Conservation (phyloP, 768 basidiomycete genomes). For the Termitomyces sp. region DNA sequence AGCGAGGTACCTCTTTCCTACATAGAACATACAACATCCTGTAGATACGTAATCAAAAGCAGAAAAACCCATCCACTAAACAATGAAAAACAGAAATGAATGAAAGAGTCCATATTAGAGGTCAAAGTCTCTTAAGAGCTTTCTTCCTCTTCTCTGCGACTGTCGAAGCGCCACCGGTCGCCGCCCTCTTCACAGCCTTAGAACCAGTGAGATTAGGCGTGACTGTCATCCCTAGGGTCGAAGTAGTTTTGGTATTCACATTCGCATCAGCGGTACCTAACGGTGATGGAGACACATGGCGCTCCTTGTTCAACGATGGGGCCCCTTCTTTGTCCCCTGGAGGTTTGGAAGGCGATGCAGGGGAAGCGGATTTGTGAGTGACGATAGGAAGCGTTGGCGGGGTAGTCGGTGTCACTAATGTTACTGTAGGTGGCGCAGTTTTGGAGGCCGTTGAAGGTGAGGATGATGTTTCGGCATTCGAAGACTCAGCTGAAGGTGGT, state of each 20-base stretch:
- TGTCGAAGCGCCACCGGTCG: constrained; percentile 45
- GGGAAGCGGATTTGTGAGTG: constrained; percentile 43
- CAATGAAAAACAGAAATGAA: neutral
- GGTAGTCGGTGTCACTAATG: constrained; percentile 20
- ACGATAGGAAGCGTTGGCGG: constrained; percentile 33
- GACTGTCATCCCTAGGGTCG: constrained; percentile 25
- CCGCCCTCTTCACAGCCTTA: constrained; percentile 70
- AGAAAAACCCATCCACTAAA: neutral
- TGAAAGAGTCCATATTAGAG: neutral
- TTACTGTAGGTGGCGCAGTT: constrained; percentile 19
- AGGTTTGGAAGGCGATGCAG: constrained; percentile 39
- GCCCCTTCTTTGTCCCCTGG: constrained; percentile 38
- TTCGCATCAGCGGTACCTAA: constrained; percentile 72
- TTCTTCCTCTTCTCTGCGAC: constrained; percentile 86
- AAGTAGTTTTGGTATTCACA: constrained; percentile 38
- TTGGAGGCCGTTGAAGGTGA: constrained; percentile 21
- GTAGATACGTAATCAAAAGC: constrained; percentile 10
- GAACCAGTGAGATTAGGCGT: constrained; percentile 34
- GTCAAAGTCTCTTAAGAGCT: constrained; percentile 74
- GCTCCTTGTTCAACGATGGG: constrained; percentile 42
- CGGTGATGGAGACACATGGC: constrained; percentile 67
- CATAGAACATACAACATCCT: constrained; percentile 8
- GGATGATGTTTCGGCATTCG: constrained; percentile 28
- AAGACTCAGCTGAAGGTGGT: constrained; percentile 33
- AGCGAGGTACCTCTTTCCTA: constrained; percentile 8